Evolutionary conservation across 2,329 filamentous ascomycete genomes (phyloP).

Genomic region (Ophiostoma tasmaniense): DNA sequence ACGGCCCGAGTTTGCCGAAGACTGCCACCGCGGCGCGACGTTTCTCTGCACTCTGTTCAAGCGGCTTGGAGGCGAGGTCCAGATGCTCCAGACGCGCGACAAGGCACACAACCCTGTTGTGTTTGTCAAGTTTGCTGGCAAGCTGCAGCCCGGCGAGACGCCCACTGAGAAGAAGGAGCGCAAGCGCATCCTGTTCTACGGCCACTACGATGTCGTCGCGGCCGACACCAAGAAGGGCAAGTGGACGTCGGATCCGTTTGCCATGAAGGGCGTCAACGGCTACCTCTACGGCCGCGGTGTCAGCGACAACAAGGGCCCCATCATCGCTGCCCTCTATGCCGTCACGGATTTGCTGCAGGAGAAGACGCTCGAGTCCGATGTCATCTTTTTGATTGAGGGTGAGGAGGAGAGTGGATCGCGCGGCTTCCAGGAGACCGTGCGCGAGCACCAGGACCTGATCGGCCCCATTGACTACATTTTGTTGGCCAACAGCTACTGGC

Average conservation of each 20-base stretch:
- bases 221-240: conserved; percentile 74
- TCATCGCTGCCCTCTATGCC: conserved; percentile 87
- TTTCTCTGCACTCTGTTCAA: conserved; percentile 88
- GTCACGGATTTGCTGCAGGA: conserved; percentile 80
- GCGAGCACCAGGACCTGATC: conserved; percentile 71
- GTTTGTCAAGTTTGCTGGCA: conserved; percentile 77
- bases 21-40: conserved; percentile 86
- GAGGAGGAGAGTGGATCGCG: conserved; percentile 93
- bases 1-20: conserved; percentile 73
- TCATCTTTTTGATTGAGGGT: conserved; percentile 90
- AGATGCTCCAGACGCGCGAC: conserved; percentile 79
- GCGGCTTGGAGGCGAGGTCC: conserved; percentile 78
- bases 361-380: conserved; percentile 76
- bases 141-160: conserved; percentile 38
- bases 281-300: conserved; percentile 94
- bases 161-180: conserved; percentile 46
- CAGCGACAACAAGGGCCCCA: conserved; percentile 94
- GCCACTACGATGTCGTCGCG: conserved; percentile 94
- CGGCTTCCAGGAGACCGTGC: conserved; percentile 78
- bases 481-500: conserved; percentile 96
- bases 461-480: conserved; percentile 90
- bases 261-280: conserved; percentile 80
- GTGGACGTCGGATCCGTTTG: conserved; percentile 83
- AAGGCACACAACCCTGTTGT: conserved; percentile 80
- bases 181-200: conserved; percentile 91